Evolutionary conservation across 129 eudicot species (phyloP).

Genomic region (Artemisia annua): DNA sequence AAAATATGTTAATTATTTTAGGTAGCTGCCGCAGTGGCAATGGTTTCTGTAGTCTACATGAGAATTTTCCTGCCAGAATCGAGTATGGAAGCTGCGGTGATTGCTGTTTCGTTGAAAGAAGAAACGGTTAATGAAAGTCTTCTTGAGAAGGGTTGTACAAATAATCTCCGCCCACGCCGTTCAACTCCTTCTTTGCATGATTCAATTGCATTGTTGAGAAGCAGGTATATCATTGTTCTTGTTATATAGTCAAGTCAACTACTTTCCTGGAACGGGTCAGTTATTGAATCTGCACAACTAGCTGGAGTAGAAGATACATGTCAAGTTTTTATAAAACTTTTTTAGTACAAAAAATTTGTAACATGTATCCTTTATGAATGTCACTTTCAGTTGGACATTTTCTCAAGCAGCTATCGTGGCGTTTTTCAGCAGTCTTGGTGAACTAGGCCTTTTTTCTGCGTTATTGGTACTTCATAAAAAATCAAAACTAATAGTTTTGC

Average conservation of each 20-base stretch:
- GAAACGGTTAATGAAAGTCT: constrained; percentile 46
- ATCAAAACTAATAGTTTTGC: not conserved
- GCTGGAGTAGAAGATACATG: too few relatives aligned
- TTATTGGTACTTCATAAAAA: constrained; percentile 45
- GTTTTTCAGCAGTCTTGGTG: constrained; percentile 62
- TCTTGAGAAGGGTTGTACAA: constrained; percentile 42
- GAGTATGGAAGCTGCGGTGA: constrained; percentile 22
- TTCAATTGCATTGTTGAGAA: constrained; percentile 60
- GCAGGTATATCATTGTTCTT: constrained; percentile 40
- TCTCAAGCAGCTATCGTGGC: constrained; percentile 69
- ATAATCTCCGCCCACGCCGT: constrained; percentile 40
- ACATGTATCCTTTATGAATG: constrained; percentile 7
- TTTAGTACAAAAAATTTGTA: not conserved
- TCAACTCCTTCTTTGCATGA: constrained; percentile 59
- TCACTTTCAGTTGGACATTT: constrained; percentile 59
- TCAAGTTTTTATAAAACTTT: not conserved
- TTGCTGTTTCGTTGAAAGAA: constrained; percentile 28
- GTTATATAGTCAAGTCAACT: too few relatives aligned
- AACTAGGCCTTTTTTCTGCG: constrained; percentile 61
- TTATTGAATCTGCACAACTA: too few relatives aligned
- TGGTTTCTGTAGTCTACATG: constrained; percentile 68
- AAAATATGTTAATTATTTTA: not conserved
- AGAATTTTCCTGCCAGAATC: constrained; percentile 78
- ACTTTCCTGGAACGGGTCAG: too few relatives aligned
- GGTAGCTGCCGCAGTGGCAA: constrained; percentile 80